phyloP scores from a whole-genome alignment of 2,329 filamentous ascomycete species.

The Colletotrichum spinosum region DNA sequence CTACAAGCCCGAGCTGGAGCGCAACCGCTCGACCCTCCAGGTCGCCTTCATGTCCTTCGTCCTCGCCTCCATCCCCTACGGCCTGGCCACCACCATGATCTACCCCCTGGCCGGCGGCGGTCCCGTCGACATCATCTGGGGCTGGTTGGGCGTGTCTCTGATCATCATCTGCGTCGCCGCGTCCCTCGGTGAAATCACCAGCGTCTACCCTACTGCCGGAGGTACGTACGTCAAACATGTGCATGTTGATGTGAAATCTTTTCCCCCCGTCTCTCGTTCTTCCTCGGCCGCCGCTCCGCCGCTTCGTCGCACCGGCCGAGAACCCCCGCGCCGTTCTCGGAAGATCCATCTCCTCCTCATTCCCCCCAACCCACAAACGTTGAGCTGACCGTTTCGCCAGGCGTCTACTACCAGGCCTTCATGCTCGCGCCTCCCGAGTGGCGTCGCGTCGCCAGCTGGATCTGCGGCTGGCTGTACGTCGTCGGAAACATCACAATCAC shows the following conservation, averaged over 20 bases:
- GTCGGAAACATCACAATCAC: constrained; percentile 87
- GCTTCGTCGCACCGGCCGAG: constrained; percentile 9
- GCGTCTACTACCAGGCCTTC: constrained; percentile 82
- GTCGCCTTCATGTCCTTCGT: constrained; percentile 84
- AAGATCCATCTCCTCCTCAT: constrained; percentile 16
- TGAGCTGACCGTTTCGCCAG: constrained; percentile 40
- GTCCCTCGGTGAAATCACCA: constrained; percentile 80
- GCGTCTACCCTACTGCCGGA: constrained; percentile 80
- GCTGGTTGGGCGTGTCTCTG: constrained; percentile 75
- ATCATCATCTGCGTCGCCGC: constrained; percentile 79
- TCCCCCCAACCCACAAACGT: not conserved
- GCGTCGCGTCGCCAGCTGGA: constrained; percentile 75
- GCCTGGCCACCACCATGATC: constrained; percentile 75
- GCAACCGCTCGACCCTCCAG: constrained; percentile 75
- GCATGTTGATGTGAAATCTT: constrained; percentile 6
- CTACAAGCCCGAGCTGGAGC: constrained; percentile 73
- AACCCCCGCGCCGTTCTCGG: constrained; percentile 13
- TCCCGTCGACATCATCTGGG: constrained; percentile 78
- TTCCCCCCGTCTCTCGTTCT: not conserved
- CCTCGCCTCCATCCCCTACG: constrained; percentile 80
- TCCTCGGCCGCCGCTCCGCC: not conserved
- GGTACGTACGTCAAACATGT: constrained; percentile 52
- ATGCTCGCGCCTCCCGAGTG: constrained; percentile 74
- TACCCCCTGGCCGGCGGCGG: constrained; percentile 76
- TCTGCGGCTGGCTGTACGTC: constrained; percentile 81